These are phyloP conservation scores for Populus davidiana DNA, from an alignment of 345 rosid genomes.

Conservation along the genomic window DNA sequence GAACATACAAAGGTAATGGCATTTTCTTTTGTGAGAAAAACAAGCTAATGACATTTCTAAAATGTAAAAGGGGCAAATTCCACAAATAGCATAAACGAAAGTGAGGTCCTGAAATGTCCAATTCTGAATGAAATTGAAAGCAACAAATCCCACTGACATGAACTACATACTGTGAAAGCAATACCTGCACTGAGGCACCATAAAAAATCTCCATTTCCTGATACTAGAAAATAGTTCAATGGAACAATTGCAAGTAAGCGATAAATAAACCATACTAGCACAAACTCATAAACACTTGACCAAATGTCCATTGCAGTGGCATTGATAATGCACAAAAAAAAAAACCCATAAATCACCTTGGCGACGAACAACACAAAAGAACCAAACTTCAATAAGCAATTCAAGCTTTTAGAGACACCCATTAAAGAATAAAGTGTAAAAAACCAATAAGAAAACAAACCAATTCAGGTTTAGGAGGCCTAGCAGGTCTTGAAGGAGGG, in stretches of 20 bases:
- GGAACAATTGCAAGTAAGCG: background rate
- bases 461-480: conserved; percentile 66
- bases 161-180: background rate
- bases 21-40: background rate
- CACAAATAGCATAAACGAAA: background rate
- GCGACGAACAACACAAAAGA: background rate
- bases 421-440: background rate
- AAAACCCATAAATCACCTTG: background rate
- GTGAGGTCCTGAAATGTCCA: background rate
- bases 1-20: background rate
- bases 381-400: background rate
- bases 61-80: background rate
- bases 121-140: background rate
- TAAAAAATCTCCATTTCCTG: background rate
- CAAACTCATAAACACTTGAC: background rate
- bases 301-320: background rate
- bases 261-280: background rate
- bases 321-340: background rate
- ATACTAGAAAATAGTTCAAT: background rate
- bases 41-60: background rate
- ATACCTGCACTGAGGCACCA: background rate
- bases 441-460: conserved; percentile 32
- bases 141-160: background rate
- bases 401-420: background rate
- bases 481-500: conserved; percentile 72